Evolutionary conservation across 73 alveolate species (phyloP).

Genomic region (Paramecium octaurelia): DNA sequence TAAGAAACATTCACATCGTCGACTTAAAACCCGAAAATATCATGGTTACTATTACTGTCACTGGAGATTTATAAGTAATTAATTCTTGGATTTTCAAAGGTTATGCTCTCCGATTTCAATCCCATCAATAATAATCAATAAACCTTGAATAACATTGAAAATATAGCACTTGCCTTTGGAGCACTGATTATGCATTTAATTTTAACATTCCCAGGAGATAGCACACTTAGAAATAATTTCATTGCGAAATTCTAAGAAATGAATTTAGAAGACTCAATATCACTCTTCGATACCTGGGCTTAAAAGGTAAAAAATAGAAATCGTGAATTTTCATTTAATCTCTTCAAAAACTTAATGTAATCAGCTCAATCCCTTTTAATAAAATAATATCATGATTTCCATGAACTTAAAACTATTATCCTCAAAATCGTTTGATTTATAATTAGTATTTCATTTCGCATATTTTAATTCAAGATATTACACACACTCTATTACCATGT

Average conservation of each 20-base stretch:
- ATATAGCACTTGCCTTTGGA: neutral
- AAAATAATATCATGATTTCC: neutral
- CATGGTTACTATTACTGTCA: slow-evolving; percentile 12
- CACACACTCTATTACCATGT: too few relatives aligned
- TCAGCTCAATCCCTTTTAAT: neutral
- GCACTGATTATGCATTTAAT: slow-evolving; percentile 8
- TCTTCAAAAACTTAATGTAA: neutral
- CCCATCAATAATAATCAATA: neutral
- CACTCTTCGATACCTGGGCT: neutral
- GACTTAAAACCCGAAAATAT: neutral
- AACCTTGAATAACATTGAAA: neutral
- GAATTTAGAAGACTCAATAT: neutral
- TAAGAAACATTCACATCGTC: neutral
- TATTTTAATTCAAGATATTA: neutral
- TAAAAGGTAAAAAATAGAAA: neutral
- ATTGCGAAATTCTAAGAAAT: neutral
- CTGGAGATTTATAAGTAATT: slow-evolving; percentile 14
- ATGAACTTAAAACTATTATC: neutral
- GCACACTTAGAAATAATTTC: neutral
- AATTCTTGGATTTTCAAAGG: neutral
- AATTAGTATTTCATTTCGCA: neutral
- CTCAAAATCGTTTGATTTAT: neutral
- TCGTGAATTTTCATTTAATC: neutral
- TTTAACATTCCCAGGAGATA: slow-evolving; percentile 34
- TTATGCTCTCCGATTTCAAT: neutral